Base-by-base conservation (phyloP, 163 green algal genomes). In the Coccomyxa subellipsoidea region DNA sequence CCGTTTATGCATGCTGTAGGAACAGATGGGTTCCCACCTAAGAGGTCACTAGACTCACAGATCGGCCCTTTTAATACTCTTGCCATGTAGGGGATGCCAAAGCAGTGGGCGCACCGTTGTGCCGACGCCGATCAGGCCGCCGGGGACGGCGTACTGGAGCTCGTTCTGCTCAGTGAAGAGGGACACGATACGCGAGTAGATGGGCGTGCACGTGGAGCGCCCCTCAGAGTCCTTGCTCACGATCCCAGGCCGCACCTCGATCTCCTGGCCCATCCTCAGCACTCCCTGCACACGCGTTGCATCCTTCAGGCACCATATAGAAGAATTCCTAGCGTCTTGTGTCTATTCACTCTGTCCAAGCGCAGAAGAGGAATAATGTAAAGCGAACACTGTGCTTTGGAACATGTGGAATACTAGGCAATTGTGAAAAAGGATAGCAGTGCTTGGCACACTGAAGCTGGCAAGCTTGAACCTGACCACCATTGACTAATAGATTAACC, bases 61-160 rank as follows among this genome's bases (percentile, higher is more conserved):
- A n/a, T n/a, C n/a, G n/a, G n/a, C n/a, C n/a, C n/a, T n/a, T n/a
- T n/a, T n/a, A n/a, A n/a, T n/a, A n/a, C n/a, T n/a, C n/a, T n/a
- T n/a, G n/a, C n/a, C n/a, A n/a, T n/a, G n/a, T n/a, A n/a, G n/a
- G n/a, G n/a, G n/a, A n/a, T n/a, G n/a, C n/a, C n/a, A n/a, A n/a
- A n/a, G n/a, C n/a, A n/a, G n/a, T n/a, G n/a, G 6, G 21, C 88
- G 79, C 76, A 94, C 95, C 36, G 96, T 99, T 7, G 97, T 98
- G 31, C 97, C 97, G 29, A 99, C 95, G 36, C 97, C 97, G 80
- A 99, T 99, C 72, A 99, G 94, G n/a, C 97, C 97, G 21, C 97
- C 97, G 0, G 97, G 97, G 70, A 99, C 97, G 27, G 97, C 97
- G 84, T 94, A 99, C 89, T 99, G 94, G 86, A 99, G 91, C 84